Conservation (phyloP, 371 early-diverging fungal genomes). For the Funneliformis caledonium region DNA sequence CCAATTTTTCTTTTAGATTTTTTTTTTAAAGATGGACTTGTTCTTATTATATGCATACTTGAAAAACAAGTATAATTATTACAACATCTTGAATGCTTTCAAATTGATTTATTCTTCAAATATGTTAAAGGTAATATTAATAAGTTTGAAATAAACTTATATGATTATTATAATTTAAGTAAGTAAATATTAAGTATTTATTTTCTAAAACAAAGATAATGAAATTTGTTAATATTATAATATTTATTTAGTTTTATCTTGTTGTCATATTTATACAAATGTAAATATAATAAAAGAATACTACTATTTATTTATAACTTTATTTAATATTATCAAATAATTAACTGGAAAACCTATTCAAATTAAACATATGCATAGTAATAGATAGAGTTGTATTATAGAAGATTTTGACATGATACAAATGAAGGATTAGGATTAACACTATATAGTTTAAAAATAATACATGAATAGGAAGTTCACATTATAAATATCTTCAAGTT, state of each 20-base stretch:
- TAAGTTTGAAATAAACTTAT: slow-evolving; percentile 2
- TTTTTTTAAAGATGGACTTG: background rate
- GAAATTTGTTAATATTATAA: background rate
- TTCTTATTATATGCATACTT: slow-evolving; percentile 3
- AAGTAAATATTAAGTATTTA: background rate
- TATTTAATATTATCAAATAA: background rate
- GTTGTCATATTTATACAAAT: background rate
- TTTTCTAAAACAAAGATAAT: background rate
- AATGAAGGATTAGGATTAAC: background rate
- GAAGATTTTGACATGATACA: background rate
- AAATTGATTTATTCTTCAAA: background rate
- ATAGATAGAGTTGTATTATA: background rate
- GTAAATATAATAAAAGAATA: background rate
- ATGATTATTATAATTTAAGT: background rate
- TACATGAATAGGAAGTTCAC: background rate
- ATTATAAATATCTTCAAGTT: background rate
- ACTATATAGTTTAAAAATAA: background rate
- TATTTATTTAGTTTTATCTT: background rate
- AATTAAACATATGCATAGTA: background rate
- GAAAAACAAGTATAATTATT: slow-evolving; percentile 1
- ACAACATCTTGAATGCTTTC: background rate
- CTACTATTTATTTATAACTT: background rate
- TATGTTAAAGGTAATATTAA: background rate
- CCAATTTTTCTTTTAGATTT: background rate
- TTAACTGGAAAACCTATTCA: background rate